Conservation (phyloP, 495 filamentous ascomycete genomes). For the Hypoxylon rickii region DNA sequence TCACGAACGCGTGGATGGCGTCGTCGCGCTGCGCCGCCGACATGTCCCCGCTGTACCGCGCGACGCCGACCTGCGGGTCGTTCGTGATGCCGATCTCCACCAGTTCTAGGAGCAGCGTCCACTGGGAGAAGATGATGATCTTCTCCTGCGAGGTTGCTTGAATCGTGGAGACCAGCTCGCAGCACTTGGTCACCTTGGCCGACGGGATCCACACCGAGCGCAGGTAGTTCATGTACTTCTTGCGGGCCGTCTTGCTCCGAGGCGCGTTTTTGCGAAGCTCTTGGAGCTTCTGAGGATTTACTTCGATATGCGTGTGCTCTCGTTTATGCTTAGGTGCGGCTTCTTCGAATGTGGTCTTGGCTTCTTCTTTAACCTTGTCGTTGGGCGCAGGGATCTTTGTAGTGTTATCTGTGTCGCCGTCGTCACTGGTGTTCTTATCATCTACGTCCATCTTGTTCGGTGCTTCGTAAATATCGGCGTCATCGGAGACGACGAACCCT, state of each 20-base stretch:
- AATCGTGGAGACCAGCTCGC: constrained; percentile 64
- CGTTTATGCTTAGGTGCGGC: too few species aligned
- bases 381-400: too few species aligned
- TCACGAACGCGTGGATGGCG: constrained; percentile 72
- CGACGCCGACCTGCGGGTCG: constrained; percentile 47
- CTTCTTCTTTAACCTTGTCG: too few species aligned
- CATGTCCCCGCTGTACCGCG: constrained; percentile 88
- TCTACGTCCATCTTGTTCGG: constrained; percentile 12
- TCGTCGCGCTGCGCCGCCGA: constrained; percentile 66
- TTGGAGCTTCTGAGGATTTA: constrained; percentile 33
- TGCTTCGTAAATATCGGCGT: constrained; percentile 41
- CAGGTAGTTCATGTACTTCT: constrained; percentile 66
- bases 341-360: too few species aligned
- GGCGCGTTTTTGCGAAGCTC: constrained; percentile 58
- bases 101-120: constrained; percentile 84
- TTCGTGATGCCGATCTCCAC: constrained; percentile 76
- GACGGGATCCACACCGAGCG: constrained; percentile 72
- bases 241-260: constrained; percentile 64
- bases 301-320: too few species aligned
- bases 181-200: constrained; percentile 76
- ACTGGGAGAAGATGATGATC: constrained; percentile 90
- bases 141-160: constrained; percentile 62
- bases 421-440: too few species aligned
- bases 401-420: too few species aligned
- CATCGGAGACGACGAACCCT: constrained; percentile 64